Base-by-base conservation (phyloP, 768 basidiomycete species). In the Kwoniella pini region DNA sequence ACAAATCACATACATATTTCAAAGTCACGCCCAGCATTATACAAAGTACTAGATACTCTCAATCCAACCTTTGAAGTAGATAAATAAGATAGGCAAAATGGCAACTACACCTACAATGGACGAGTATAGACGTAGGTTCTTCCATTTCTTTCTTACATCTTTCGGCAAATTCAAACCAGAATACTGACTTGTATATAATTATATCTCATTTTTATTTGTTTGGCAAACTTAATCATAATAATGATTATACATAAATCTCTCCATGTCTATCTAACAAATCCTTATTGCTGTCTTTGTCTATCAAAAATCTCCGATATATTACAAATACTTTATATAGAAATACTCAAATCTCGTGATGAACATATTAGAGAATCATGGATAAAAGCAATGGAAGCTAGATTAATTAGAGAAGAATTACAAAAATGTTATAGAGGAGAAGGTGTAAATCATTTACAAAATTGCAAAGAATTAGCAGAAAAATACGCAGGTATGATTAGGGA, bases 331-430 rank as follows among this genome's bases (percentile, higher is more conserved):
- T 11, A 26, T 5, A 27, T 15, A 61, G 59, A 61, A 49, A 51
- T 27, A 40, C 50, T 61, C 59, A 50, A 61, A 54, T 54, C 58
- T 12, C 87, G 89, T 39, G 91, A 95, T 63, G 80, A 85, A 45
- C 81, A 84, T 79, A 82, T 97, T 74, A 86, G 89, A 52, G 93
- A 97, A 81, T 89, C 90, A 51, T 98, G 94, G 94, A 84, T 96
- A 30, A 88, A 87, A 68, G 87, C 90, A 21, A 95, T 97, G 92
- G 93, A 96, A 79, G 85, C 86, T 30, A 86, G 89, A 48, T 82
- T 98, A 60, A 91, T 96, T 46, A 86, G 86, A 62, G 88, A 90
- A 59, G 90, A 94, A 78, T 85, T 98, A 55, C 83, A 85, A 58
- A 92, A 90, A 79, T 98, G 94, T 81, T 90, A 93, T 72, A 83